A percentile compares a stretch with the other conserved stretches of the same genome.
Conservation (phyloP, 768 basidiomycete species). For the Lentinula sp. region DNA sequence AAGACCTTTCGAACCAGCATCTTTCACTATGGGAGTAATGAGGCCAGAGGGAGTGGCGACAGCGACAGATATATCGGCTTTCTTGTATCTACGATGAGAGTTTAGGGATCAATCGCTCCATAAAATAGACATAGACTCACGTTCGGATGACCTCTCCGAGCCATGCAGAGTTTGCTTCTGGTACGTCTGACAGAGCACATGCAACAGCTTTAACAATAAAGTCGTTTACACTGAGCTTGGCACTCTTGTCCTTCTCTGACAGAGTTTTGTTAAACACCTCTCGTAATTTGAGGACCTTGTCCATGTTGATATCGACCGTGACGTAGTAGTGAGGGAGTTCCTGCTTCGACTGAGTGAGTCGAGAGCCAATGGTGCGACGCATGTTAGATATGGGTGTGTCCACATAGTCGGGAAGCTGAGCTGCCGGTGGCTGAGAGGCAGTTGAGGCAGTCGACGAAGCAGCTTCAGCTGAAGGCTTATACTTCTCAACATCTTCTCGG, state of each 20-base stretch:
- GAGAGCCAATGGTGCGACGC: slow-evolving; percentile 87
- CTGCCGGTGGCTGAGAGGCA: slow-evolving; percentile 37
- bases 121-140: slow-evolving; percentile 41
- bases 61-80: slow-evolving; percentile 94
- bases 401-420: slow-evolving; percentile 64
- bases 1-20: slow-evolving; percentile 89
- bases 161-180: slow-evolving; percentile 98
- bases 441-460: slow-evolving; percentile 32
- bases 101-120: neutral
- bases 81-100: slow-evolving; percentile 68
- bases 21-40: slow-evolving; percentile 95
- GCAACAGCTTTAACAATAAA: slow-evolving; percentile 95
- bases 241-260: slow-evolving; percentile 79
- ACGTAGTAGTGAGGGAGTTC: slow-evolving; percentile 97
- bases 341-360: slow-evolving; percentile 90
- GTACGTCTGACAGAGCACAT: slow-evolving; percentile 89
- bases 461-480: slow-evolving; percentile 45
- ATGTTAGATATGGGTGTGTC: slow-evolving; percentile 92
- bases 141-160: slow-evolving; percentile 91
- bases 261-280: slow-evolving; percentile 93
- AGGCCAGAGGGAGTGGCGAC: slow-evolving; percentile 94
- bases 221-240: slow-evolving; percentile 96
- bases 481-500: slow-evolving; percentile 92
- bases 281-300: slow-evolving; percentile 88
- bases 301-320: slow-evolving; percentile 94